Evolutionary conservation across 352 stramenopile species (phyloP).

Genomic region (Hyaloperonospora arabidopsidis): DNA sequence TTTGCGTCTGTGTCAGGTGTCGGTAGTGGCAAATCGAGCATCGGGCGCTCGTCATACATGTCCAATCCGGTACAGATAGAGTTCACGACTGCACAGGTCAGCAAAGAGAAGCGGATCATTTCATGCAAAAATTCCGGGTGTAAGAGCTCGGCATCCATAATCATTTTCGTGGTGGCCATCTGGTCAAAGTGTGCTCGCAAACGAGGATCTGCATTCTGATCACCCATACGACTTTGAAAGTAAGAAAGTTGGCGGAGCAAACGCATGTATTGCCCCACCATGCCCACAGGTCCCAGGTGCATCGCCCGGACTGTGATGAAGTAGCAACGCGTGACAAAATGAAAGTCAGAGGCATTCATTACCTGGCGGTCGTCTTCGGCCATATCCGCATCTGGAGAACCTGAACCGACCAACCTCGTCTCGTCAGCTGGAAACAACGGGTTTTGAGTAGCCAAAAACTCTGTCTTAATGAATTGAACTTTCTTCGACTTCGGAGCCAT

Average conservation of each 20-base stretch:
- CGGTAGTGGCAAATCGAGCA: slow-evolving; percentile 35
- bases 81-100: slow-evolving; percentile 57
- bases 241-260: slow-evolving; percentile 88
- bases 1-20: slow-evolving; percentile 23
- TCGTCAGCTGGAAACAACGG: slow-evolving; percentile 56
- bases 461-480: slow-evolving; percentile 53
- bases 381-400: slow-evolving; percentile 4
- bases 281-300: slow-evolving; percentile 86
- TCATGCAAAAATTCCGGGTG: slow-evolving; percentile 76
- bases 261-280: slow-evolving; percentile 76
- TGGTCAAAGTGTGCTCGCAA: slow-evolving; percentile 70
- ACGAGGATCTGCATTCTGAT: slow-evolving; percentile 50
- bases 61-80: slow-evolving; percentile 35
- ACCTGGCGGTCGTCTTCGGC: slow-evolving; percentile 24
- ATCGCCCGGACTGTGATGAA: slow-evolving; percentile 90
- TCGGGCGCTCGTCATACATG: slow-evolving; percentile 12
- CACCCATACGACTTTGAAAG: slow-evolving; percentile 76
- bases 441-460: slow-evolving; percentile 45
- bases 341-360: slow-evolving; percentile 61
- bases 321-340: slow-evolving; percentile 96
- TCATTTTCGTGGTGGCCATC: slow-evolving; percentile 64
- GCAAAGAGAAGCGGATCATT: slow-evolving; percentile 59
- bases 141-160: slow-evolving; percentile 69
- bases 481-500: slow-evolving; percentile 73
- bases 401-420: slow-evolving; percentile 40